phyloP scores from a whole-genome alignment of 2,329 filamentous ascomycete genomes.

The Fusarium sp. region DNA sequence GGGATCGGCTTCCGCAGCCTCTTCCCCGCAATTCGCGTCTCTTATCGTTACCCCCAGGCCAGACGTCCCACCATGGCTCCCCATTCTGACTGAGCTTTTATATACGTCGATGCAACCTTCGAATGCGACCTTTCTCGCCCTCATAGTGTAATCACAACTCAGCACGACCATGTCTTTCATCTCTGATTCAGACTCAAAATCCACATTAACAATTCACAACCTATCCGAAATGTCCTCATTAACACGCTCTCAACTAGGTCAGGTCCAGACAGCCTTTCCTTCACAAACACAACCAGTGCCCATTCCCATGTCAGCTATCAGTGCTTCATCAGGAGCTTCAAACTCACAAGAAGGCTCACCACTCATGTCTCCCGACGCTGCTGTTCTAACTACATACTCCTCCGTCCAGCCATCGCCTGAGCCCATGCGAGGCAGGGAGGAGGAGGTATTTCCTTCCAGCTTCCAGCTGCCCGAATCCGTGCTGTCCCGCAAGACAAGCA shows the following conservation, averaged over 20 bases:
- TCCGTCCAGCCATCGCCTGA: slow-evolving; percentile 76
- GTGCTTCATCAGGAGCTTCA: slow-evolving; percentile 64
- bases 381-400: slow-evolving; percentile 65
- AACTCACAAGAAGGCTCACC: slow-evolving; percentile 66
- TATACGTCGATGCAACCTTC: slow-evolving; percentile 51
- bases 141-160: slow-evolving; percentile 37
- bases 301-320: slow-evolving; percentile 62
- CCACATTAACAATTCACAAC: slow-evolving; percentile 34
- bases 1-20: slow-evolving; percentile 40
- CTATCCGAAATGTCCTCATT: slow-evolving; percentile 55
- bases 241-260: slow-evolving; percentile 52
- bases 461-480: slow-evolving; percentile 81
- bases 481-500: slow-evolving; percentile 66
- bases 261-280: slow-evolving; percentile 58
- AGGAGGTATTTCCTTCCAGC: slow-evolving; percentile 61
- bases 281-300: slow-evolving; percentile 49
- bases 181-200: slow-evolving; percentile 38
- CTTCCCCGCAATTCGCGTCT: slow-evolving; percentile 39
- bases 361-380: slow-evolving; percentile 63
- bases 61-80: slow-evolving; percentile 48
- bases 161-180: slow-evolving; percentile 39
- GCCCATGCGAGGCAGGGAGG: slow-evolving; percentile 62
- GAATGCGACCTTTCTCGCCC: slow-evolving; percentile 39
- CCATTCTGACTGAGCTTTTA: slow-evolving; percentile 46
- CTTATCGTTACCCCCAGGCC: slow-evolving; percentile 40